Evolutionary conservation across 2,329 filamentous ascomycete species (phyloP).

Genomic region (Colletotrichum higginsianum): DNA sequence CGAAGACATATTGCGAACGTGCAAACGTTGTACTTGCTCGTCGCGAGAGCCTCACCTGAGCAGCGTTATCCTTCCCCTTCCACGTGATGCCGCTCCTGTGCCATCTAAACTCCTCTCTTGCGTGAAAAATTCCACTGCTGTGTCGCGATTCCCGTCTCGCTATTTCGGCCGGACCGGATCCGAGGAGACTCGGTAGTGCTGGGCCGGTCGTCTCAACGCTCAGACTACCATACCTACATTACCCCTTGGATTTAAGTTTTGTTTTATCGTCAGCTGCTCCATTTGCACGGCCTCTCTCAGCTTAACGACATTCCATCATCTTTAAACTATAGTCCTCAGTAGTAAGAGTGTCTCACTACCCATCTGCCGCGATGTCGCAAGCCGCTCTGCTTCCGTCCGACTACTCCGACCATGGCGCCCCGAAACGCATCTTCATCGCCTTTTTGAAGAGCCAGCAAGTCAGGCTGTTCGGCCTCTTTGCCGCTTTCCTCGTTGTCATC

Average conservation of each 20-base stretch:
- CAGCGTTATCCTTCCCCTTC: conserved; percentile 4
- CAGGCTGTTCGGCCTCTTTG: conserved; percentile 7
- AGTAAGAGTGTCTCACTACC: not conserved
- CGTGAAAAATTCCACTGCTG: not conserved
- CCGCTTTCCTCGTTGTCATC: conserved; percentile 15
- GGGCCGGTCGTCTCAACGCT: conserved; percentile 25
- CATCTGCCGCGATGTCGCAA: conserved; percentile 15
- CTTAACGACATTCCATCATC: conserved; percentile 7
- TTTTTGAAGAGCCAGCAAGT: conserved; percentile 3
- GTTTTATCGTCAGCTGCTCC: conserved; percentile 10
- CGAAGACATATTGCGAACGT: not conserved
- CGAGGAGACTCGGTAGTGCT: not conserved
- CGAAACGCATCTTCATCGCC: not conserved
- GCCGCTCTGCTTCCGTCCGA: conserved; percentile 3
- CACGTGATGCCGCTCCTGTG: conserved; percentile 8
- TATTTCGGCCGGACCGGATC: conserved; percentile 34
- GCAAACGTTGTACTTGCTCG: not conserved
- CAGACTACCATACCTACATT: conserved; percentile 1
- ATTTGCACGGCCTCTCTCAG: not conserved
- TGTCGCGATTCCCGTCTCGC: not conserved
- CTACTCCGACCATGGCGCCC: not conserved
- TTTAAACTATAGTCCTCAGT: not conserved
- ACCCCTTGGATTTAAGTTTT: conserved; percentile 13
- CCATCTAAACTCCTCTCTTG: conserved; percentile 4
- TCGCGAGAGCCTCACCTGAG: not conserved